phyloP scores from a whole-genome alignment of 345 rosid species.

The Acer saccharum region DNA sequence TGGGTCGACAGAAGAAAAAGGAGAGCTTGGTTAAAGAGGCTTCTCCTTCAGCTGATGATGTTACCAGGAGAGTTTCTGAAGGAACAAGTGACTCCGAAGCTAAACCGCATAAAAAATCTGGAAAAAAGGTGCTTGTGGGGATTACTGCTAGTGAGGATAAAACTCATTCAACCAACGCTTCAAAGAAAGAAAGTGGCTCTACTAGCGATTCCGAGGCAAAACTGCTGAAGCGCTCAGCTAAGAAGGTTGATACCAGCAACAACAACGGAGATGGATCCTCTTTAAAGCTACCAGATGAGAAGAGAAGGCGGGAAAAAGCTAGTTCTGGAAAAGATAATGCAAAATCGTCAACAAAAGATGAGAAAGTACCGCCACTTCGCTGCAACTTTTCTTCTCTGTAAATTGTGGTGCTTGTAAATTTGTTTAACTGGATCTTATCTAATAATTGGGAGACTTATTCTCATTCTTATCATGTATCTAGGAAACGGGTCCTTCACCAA shows the following conservation, averaged over 20 bases:
- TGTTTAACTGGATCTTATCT: conserved; percentile 4
- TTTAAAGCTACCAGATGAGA: conserved; percentile 46
- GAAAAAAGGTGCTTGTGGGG: conserved; percentile 43
- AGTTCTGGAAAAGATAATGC: conserved; percentile 42
- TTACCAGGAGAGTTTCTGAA: conserved; percentile 48
- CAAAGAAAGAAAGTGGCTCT: conserved; percentile 44
- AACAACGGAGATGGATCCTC: conserved; percentile 50
- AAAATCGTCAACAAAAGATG: conserved; percentile 50
- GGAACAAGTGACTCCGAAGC: conserved; percentile 54
- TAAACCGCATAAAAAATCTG: conserved; percentile 41
- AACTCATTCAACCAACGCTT: conserved; percentile 29
- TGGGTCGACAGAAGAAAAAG: conserved; percentile 54
- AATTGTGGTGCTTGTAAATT: background rate
- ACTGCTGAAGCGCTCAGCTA: conserved; percentile 43
- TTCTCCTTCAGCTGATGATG: conserved; percentile 39
- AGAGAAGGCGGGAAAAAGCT: conserved; percentile 56
- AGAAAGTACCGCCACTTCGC: conserved; percentile 39
- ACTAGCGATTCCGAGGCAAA: conserved; percentile 54
- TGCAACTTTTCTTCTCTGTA: background rate
- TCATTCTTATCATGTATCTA: conserved; percentile 20
- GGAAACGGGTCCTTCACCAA: conserved; percentile 60
- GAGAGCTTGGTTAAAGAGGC: conserved; percentile 45
- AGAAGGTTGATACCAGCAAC: conserved; percentile 51
- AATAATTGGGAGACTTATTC: background rate
- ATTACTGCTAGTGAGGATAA: conserved; percentile 47